Evolutionary conservation across 2,329 filamentous ascomycete species (phyloP), one percentile per base, ranked within the genome.

Genomic region (Ceratocystis eucalypticola): DNA sequence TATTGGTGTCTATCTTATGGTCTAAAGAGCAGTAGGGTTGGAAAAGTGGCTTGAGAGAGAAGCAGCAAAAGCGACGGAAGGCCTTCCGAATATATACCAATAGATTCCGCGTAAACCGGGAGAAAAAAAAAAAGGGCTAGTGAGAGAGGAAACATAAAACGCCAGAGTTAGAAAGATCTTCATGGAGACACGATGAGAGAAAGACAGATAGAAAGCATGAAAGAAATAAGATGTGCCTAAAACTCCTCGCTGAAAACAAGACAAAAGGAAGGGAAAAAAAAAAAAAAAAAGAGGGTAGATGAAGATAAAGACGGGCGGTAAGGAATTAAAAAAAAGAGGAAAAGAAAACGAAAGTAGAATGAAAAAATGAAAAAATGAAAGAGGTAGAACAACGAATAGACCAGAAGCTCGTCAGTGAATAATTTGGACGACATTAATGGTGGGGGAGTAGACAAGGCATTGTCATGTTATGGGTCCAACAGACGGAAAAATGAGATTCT

Each of bases 161-260:
- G n/a, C 17, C 28, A 62, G 30, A 28, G 25, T 28, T 12, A 44
- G 53, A 61, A 48, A 15, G 22, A 22, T 22, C 41, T n/a, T 44
- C 28, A 67, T 44, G 25, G 44, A 33, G 15, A 15, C n/a, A 25
- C 61, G n/a, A 44, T 17, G 30, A 61, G 61, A 3, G 8, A 37
- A 37, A 25, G 22, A 37, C 2, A 64, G 25, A 45, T 44, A 61
- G 61, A 28, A 4, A 25, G 25, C 48, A 53, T 22, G 20, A 50
- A 50, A 22, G 25, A 28, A 25, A 57, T 37, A 10, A 37, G 33
- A 12, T 20, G n/a, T 57, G 22, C 25, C 7, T 6, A 33, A 66
- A 66, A 68, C 48, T 68, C 67, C 61, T 61, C 65, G 67, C 67
- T 65, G 44, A 63, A 66, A 65, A 57, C 28, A 62, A 63, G 55